Base-by-base conservation (phyloP, 1,284 basidiomycete genomes). In the Ustilago esculenta region DNA sequence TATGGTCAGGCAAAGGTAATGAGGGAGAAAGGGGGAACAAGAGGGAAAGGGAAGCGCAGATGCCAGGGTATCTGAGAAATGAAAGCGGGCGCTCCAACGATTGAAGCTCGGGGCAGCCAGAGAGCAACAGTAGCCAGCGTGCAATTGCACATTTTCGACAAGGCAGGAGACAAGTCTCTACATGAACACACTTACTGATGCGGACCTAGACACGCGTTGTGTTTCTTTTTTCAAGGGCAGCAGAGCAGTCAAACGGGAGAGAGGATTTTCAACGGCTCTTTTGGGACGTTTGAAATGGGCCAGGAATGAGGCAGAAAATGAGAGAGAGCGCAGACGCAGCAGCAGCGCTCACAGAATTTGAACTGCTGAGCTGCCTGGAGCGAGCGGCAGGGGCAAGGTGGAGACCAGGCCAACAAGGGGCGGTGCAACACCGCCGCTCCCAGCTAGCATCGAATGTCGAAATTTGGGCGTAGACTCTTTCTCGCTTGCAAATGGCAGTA, bases 81-180 rank as follows among this genome's bases (percentile, higher is more conserved):
- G 45, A 44, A 52, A 50, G 34, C n/a, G 33, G 12, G 27, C 27
- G 12, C 6, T 12, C 12, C 7, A 29, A 12, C 27, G 27, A 29
- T 6, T 14, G 45, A 25, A 17, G 45, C 45, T 47, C 45, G 45
- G 45, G 45, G 45, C 45, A 40, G 27, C 41, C 10, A 17, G 48
- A 58, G 48, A 58, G 55, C 55, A 58, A 58, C 55, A 58, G 43
- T 30, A 37, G 43, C 33, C 40, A 47, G 34, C 25, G 35, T 30
- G 30, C 50, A 53, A 45, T 39, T 29, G 34, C 20, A 27, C 34
- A 44, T 37, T 45, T 44, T 53, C 6, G n/a, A 39, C 27, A 27
- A 48, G 48, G 43, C 56, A 59, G 57, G 44, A 48, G 42, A 43
- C 57, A 42, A 53, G 49, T 53, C 56, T 44, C 17, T 24, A 36